A percentile compares a stretch with the other conserved stretches of the same genome.
Conservation (phyloP, 176 grass and related monocot species). For the Alopecurus myosuroides region DNA sequence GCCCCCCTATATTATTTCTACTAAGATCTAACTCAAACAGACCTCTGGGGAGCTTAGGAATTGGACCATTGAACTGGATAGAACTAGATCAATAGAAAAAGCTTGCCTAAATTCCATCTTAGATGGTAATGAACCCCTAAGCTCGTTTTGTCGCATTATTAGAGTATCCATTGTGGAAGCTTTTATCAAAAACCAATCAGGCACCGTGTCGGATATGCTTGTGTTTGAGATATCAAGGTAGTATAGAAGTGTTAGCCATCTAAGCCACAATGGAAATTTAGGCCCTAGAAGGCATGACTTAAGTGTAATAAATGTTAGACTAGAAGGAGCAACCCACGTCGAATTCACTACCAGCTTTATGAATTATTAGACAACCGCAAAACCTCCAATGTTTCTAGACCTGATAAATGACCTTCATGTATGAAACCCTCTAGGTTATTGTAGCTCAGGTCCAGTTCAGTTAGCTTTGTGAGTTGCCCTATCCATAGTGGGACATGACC, state of each 20-base stretch:
- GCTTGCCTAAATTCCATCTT: background rate
- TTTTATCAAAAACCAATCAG: constrained; percentile 29
- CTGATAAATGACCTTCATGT: constrained; percentile 16
- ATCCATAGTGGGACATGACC: background rate
- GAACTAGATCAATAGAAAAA: background rate
- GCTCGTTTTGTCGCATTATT: constrained; percentile 10
- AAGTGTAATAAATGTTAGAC: background rate
- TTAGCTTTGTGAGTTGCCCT: background rate
- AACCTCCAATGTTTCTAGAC: fast-evolving
- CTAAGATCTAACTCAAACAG: background rate
- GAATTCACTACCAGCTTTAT: background rate
- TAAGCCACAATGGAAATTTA: constrained; percentile 28
- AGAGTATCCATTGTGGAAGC: background rate
- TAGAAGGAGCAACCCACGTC: constrained; percentile 26
- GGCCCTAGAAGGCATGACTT: background rate
- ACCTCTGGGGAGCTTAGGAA: constrained; percentile 23
- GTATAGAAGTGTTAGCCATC: background rate
- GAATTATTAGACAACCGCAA: background rate
- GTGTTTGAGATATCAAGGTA: constrained; percentile 24
- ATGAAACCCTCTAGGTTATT: background rate
- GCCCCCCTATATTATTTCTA: constrained; percentile 24
- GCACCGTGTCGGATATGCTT: constrained; percentile 14
- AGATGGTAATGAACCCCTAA: background rate
- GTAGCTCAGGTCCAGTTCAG: background rate
- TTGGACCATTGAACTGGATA: constrained; percentile 18